Base-by-base conservation (phyloP, 2,329 filamentous ascomycete genomes). In the Reticulascus tulasneorum region DNA sequence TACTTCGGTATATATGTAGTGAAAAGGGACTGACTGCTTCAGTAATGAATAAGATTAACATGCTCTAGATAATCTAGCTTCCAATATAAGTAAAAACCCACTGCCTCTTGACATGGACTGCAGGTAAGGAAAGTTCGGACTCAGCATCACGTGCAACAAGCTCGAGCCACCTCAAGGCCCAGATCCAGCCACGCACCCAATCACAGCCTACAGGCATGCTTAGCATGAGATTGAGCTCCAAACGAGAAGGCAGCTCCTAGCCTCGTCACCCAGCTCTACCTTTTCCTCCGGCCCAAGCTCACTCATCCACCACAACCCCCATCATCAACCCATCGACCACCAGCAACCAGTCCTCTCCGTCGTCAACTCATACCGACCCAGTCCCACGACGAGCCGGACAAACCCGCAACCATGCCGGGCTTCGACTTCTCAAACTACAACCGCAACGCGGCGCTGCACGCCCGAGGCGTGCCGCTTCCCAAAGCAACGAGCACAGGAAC, bases 361-460 rank as follows among this genome's bases (percentile, higher is more conserved):
- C 22, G 12, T 7, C 25, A 15, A 11, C 9, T 9, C 17, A 38
- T 2, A 40, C 9, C 10, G 24, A 25, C 19, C 7, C 13, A 35
- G 24, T 29, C 19, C 33, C 33, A 41, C 33, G 33, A 35, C 13
- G 26, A 19, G 24, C 34, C 17, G 37, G 38, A 39, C 33, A 42
- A 33, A 38, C 30, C 33, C 45, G 45, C 51, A 48, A 82, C 58
- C 55, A 98, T 98, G 93, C 83, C 86, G 55, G 90, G 90, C 71
- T 95, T 96, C 77, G 90, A 97, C 73, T 98, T 98, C 77, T 94
- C 89, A 66, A 98, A 98, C 77, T 93, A 97, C 80, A 95, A 95
- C 79, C 88, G 93, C 74, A 98, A 98, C 79, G 81, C 85, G 62
- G 91, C 91, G 48, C 81, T 98, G 52, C 91, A 97, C 64, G 88